Percentiles rank a stretch among this genome's conserved stretches.
Evolutionary conservation across 768 basidiomycete genomes (phyloP).

Genomic region (Tylopilus felleus): DNA sequence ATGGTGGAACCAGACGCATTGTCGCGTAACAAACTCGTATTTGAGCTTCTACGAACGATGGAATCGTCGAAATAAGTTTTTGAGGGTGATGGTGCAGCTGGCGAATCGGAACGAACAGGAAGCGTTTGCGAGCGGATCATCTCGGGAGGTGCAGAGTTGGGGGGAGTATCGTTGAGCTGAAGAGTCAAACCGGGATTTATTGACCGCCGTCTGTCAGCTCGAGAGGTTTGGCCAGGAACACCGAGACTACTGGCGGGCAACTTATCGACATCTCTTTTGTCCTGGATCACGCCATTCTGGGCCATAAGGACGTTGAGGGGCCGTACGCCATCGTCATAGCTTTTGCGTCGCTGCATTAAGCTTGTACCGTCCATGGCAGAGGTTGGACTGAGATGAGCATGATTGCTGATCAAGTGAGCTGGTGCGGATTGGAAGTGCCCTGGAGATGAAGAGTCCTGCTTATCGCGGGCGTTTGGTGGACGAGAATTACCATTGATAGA

Average conservation of each 20-base stretch:
- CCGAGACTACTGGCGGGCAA: conserved; percentile 16
- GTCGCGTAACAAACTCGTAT: conserved; percentile 26
- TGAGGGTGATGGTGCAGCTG: conserved; percentile 20
- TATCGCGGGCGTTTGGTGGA: background rate
- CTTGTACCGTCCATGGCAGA: conserved; percentile 10
- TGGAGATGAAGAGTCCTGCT: background rate
- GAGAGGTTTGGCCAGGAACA: conserved; percentile 31
- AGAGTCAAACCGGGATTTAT: conserved; percentile 52
- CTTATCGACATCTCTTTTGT: conserved; percentile 13
- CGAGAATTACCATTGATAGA: conserved; percentile 4
- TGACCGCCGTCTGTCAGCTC: conserved; percentile 48
- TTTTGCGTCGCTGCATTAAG: conserved; percentile 34
- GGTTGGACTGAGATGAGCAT: conserved; percentile 24
- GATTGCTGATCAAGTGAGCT: background rate
- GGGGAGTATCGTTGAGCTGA: conserved; percentile 16
- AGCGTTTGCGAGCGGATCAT: conserved; percentile 32
- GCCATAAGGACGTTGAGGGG: conserved; percentile 37
- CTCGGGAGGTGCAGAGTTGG: conserved; percentile 21
- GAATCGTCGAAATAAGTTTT: conserved; percentile 14
- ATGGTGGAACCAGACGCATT: conserved; percentile 26
- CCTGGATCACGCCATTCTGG: conserved; percentile 11
- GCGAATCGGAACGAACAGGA: conserved; percentile 25
- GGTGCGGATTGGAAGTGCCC: conserved; percentile 19
- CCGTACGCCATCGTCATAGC: conserved; percentile 43
- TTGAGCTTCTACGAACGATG: conserved; percentile 19